phyloP scores from a whole-genome alignment of 208 protist genomes.

The Leishmania aethiopica region DNA sequence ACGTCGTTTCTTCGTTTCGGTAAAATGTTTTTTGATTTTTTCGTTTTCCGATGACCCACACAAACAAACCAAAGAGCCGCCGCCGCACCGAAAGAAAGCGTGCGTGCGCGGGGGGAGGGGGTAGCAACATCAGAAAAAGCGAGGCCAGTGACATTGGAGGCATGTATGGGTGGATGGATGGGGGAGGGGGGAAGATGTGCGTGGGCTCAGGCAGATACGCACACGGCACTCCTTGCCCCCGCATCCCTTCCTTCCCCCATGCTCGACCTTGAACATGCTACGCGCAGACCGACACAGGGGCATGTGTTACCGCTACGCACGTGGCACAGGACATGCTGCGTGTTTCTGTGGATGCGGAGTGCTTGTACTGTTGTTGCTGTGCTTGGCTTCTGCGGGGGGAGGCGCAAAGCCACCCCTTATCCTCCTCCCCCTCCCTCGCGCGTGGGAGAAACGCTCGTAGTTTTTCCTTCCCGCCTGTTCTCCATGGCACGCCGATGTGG shows the following conservation, averaged over 20 bases:
- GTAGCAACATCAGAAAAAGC: not conserved
- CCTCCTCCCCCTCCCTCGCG: not conserved
- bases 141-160: not conserved
- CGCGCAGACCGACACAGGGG: not conserved
- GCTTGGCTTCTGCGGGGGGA: not conserved
- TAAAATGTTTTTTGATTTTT: not conserved
- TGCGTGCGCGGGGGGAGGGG: not conserved
- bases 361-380: not conserved
- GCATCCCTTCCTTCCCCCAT: not conserved
- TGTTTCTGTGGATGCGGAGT: not conserved
- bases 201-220: not conserved
- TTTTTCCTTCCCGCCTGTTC: not conserved
- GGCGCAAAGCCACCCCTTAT: not conserved
- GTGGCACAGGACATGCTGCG: not conserved
- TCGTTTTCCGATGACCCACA: not conserved
- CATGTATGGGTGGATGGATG: too few relatives aligned
- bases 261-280: not conserved
- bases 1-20: slow-evolving; percentile 2
- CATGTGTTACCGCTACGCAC: not conserved
- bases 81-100: too few relatives aligned
- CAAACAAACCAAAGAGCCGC: not conserved
- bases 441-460: not conserved
- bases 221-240: not conserved
- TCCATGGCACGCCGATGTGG: not conserved
- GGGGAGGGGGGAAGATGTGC: not conserved